Percentiles rank a stretch among this genome's conserved stretches.
These are phyloP conservation scores for Filobasidium uniguttulatum DNA, from an alignment of 1,284 basidiomycete genomes.

Conservation along the genomic window DNA sequence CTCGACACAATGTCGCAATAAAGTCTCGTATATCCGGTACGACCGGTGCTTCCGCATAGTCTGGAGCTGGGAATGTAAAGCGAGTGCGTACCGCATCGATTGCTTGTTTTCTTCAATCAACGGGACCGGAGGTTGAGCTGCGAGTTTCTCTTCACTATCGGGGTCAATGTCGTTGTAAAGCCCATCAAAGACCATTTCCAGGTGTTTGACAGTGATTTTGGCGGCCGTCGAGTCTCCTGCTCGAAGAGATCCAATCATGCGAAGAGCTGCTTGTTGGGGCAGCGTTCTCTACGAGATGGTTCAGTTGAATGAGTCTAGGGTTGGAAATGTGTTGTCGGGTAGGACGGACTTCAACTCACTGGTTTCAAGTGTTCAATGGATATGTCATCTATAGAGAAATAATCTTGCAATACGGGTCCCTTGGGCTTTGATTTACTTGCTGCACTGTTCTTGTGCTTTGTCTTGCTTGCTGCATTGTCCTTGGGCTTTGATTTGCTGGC, in stretches of 20 bases:
- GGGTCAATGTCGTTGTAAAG: too few species aligned
- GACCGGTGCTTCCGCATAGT: not conserved
- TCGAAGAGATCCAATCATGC: too few species aligned
- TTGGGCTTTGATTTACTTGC: not conserved
- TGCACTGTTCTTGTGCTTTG: not conserved
- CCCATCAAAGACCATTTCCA: not conserved
- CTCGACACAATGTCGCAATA: constrained; percentile 20
- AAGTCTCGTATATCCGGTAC: constrained; percentile 21
- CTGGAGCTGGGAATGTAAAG: not conserved
- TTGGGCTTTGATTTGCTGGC: not conserved
- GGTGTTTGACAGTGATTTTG: not conserved
- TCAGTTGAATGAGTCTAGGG: too few species aligned
- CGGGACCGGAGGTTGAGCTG: too few species aligned
- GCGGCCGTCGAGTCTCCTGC: too few species aligned
- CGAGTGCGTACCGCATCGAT: not conserved
- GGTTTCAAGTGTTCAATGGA: not conserved
- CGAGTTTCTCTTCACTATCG: too few species aligned
- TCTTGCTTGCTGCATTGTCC: not conserved
- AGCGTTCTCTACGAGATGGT: too few species aligned
- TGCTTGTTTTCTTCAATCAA: too few species aligned
- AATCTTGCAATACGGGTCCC: too few species aligned
- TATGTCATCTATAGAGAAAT: not conserved
- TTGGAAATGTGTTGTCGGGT: too few species aligned
- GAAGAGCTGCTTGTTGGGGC: too few species aligned
- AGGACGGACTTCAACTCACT: too few species aligned